A percentile compares a stretch with the other conserved stretches of the same genome.
These are phyloP conservation scores for Cynanchum wilfordii DNA, from an alignment of 257 asterid species.

Conservation along the genomic window DNA sequence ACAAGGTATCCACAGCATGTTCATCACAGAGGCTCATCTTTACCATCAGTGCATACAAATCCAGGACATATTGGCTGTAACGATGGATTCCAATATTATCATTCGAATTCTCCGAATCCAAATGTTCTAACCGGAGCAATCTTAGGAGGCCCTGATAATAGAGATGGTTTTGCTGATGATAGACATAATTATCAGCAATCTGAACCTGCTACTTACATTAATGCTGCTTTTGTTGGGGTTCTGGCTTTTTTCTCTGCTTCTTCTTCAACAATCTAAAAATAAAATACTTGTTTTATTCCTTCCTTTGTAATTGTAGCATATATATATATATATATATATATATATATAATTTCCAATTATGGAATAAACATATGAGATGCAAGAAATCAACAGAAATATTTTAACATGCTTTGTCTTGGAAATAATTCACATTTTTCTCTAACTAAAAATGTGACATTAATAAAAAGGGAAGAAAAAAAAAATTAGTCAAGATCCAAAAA, in stretches of 20 bases:
- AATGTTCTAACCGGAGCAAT: constrained; percentile 60
- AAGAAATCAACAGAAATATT: too few species aligned
- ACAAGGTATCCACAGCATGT: constrained; percentile 51
- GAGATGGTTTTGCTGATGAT: constrained; percentile 48
- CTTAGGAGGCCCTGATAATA: constrained; percentile 68
- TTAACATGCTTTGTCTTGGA: too few species aligned
- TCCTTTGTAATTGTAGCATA: background rate
- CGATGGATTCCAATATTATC: constrained; percentile 48
- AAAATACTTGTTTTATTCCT: background rate
- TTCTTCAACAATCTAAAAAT: constrained; percentile 18
- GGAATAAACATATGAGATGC: too few species aligned
- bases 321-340: too few species aligned
- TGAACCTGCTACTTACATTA: constrained; percentile 74
- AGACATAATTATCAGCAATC: constrained; percentile 61
- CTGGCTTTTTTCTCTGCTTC: constrained; percentile 61
- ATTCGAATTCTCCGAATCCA: constrained; percentile 54
- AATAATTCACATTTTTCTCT: too few species aligned
- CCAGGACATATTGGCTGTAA: constrained; percentile 41
- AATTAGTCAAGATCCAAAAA: too few species aligned
- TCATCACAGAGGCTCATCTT: constrained; percentile 73
- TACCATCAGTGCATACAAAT: constrained; percentile 46
- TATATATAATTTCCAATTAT: too few species aligned
- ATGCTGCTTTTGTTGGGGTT: constrained; percentile 66
- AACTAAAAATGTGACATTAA: too few species aligned
- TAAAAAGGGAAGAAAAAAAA: too few species aligned